A percentile compares a stretch with the other conserved stretches of the same genome.
Conservation (phyloP, 768 basidiomycete genomes). For the Podaxis sp. region DNA sequence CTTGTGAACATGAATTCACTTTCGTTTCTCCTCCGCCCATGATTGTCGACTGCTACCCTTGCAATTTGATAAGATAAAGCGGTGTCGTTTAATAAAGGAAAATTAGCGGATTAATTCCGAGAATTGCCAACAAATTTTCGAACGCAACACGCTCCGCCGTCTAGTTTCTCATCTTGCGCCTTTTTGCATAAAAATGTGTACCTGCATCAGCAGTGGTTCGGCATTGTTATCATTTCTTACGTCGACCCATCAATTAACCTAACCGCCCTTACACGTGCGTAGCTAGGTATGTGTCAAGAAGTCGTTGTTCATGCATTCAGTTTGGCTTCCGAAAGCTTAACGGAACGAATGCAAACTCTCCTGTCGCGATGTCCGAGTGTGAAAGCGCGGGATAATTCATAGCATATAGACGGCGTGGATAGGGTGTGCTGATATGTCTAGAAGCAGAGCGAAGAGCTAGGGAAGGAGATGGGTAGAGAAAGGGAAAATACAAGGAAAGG, state of each 20-base stretch:
- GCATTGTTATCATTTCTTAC: too few relatives aligned
- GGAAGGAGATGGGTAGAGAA: neutral
- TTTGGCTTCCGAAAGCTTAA: neutral
- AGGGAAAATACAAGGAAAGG: neutral
- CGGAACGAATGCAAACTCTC: neutral
- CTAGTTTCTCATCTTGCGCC: neutral
- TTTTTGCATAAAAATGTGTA: too few relatives aligned
- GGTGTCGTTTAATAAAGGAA: neutral
- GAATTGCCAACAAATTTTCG: neutral
- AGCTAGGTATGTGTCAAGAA: neutral
- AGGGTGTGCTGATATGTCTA: slow-evolving; percentile 13
- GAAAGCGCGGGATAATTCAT: neutral
- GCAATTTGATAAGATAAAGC: neutral
- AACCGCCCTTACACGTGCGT: neutral
- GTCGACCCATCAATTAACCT: too few relatives aligned
- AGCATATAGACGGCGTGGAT: slow-evolving; percentile 13
- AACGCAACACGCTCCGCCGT: neutral
- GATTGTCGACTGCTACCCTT: neutral
- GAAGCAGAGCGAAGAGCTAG: neutral
- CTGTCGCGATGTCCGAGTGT: too few relatives aligned
- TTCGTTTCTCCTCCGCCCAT: neutral
- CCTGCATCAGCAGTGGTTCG: too few relatives aligned
- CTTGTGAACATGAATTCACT: neutral
- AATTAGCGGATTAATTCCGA: neutral
- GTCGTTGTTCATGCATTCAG: neutral